phyloP scores from a whole-genome alignment of 352 stramenopile species.

The Detonula confervacea region DNA sequence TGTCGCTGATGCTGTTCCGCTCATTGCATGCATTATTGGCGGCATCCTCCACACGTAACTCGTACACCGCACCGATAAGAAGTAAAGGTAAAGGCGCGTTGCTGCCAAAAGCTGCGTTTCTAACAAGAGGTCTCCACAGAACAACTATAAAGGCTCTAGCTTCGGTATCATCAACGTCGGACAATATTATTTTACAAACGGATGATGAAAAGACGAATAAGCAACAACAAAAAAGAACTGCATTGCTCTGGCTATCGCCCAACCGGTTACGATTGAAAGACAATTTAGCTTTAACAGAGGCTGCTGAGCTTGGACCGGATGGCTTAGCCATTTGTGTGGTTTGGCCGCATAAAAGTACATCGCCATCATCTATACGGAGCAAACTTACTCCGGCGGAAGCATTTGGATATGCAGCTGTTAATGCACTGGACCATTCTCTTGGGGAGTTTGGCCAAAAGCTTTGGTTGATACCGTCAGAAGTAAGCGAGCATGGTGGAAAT shows the following conservation, averaged over 20 bases:
- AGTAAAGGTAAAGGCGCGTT: too few relatives aligned
- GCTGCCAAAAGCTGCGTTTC: too few relatives aligned
- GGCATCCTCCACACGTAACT: too few relatives aligned
- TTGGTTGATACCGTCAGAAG: conserved; percentile 11
- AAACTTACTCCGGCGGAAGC: conserved; percentile 28
- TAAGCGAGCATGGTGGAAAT: too few relatives aligned
- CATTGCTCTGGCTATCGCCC: conserved; percentile 26
- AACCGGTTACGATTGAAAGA: conserved; percentile 37
- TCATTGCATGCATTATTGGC: too few relatives aligned
- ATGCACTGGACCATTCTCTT: conserved; percentile 33
- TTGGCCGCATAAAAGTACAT: conserved; percentile 11
- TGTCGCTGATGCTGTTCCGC: too few relatives aligned
- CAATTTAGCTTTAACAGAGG: conserved; percentile 24
- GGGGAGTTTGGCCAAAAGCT: conserved; percentile 25
- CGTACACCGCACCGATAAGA: too few relatives aligned
- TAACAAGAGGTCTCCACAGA: too few relatives aligned
- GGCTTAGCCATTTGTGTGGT: conserved; percentile 34
- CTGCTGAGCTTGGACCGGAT: conserved; percentile 37
- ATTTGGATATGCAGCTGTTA: conserved; percentile 33
- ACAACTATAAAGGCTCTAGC: too few relatives aligned
- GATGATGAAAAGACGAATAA: too few relatives aligned
- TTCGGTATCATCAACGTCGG: too few relatives aligned
- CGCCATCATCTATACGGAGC: not conserved
- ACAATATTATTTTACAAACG: too few relatives aligned
- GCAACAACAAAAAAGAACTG: conserved; percentile 2